Conservation (phyloP, 2,329 filamentous ascomycete species). For the Leptoxyphium fumago region DNA sequence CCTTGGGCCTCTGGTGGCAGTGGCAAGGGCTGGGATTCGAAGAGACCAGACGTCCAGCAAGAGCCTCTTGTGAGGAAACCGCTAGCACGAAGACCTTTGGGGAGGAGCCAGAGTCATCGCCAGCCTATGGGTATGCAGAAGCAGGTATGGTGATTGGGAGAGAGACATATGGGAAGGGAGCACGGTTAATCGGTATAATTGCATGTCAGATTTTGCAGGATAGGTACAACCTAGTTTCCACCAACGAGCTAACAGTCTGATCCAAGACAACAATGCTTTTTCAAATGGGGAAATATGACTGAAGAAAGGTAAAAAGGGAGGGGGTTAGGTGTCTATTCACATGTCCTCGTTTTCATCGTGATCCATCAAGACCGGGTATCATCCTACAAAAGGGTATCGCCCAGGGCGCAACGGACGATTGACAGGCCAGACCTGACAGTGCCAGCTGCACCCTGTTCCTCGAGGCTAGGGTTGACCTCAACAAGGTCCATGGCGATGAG, state of each 20-base stretch:
- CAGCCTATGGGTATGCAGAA: background rate
- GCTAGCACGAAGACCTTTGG: background rate
- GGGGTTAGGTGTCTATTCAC: too few relatives aligned
- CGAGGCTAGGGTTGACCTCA: conserved; percentile 37
- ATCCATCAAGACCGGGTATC: too few relatives aligned
- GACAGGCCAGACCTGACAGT: conserved; percentile 85
- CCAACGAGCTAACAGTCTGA: too few relatives aligned
- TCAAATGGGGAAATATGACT: too few relatives aligned
- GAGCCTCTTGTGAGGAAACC: background rate
- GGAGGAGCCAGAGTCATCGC: background rate
- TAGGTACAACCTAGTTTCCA: too few relatives aligned
- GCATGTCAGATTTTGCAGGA: too few relatives aligned
- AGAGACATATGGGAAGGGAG: too few relatives aligned
- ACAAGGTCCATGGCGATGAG: conserved; percentile 44
- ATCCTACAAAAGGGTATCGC: conserved; percentile 67
- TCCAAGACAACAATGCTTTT: too few relatives aligned
- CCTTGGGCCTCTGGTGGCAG: background rate
- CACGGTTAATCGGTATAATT: too few relatives aligned
- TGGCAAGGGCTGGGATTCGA: background rate
- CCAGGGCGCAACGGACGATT: conserved; percentile 77
- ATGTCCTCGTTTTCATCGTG: too few relatives aligned
- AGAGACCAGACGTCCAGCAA: background rate
- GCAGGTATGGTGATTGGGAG: background rate
- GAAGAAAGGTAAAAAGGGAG: too few relatives aligned
- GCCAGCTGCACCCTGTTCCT: conserved; percentile 53